These are phyloP conservation scores for Phytophthora constricta DNA, from an alignment of 352 stramenopile genomes.

Conservation along the genomic window DNA sequence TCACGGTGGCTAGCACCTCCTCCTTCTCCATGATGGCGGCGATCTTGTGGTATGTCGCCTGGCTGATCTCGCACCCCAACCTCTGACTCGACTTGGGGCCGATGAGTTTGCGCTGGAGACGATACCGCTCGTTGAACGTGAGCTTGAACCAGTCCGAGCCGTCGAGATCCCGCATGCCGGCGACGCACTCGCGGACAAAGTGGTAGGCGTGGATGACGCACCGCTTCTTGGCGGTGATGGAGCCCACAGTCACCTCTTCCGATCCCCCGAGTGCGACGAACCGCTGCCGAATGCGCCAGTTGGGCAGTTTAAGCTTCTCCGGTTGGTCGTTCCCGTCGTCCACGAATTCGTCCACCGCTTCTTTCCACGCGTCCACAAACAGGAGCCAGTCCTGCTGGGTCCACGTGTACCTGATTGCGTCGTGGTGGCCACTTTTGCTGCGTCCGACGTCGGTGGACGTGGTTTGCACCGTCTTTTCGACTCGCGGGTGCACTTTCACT, in stretches of 20 bases:
- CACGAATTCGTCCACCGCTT: conserved; percentile 46
- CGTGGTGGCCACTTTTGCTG: neutral
- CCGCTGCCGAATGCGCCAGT: conserved; percentile 50
- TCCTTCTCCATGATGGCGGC: conserved; percentile 40
- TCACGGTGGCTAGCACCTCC: conserved; percentile 34
- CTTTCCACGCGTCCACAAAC: conserved; percentile 45
- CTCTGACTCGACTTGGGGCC: conserved; percentile 44
- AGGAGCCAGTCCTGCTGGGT: conserved; percentile 31
- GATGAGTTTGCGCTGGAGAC: conserved; percentile 37
- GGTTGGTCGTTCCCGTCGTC: conserved; percentile 33
- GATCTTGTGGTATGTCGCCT: conserved; percentile 36
- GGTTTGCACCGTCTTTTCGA: no score
- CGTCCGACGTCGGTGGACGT: neutral
- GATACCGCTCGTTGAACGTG: conserved; percentile 38
- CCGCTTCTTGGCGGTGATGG: conserved; percentile 46
- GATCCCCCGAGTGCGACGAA: conserved; percentile 38
- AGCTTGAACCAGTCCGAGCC: conserved; percentile 45
- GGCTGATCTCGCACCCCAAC: conserved; percentile 41
- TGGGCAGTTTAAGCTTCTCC: conserved; percentile 49
- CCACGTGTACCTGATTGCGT: conserved; percentile 26
- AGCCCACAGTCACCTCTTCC: conserved; percentile 38
- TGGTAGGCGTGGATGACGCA: conserved; percentile 45
- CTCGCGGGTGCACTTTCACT: no score
- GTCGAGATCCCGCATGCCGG: conserved; percentile 29
- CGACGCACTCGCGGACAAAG: conserved; percentile 42